Percentiles rank a stretch among this genome's conserved stretches.
Evolutionary conservation across 106 monocot genomes (phyloP).

Genomic region (Dendrobium huoshanense): DNA sequence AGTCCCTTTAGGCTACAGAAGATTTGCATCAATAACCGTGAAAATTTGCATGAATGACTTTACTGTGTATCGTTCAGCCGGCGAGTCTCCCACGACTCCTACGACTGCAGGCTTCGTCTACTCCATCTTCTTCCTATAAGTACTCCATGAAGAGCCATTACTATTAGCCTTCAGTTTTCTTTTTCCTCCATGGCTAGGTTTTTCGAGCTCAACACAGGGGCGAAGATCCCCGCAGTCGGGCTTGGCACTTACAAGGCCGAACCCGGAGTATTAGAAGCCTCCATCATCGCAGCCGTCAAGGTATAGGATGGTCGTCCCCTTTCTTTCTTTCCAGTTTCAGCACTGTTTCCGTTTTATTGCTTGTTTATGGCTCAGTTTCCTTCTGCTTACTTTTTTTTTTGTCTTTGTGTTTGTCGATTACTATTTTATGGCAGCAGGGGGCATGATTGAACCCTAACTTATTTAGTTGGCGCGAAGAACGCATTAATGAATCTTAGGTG

Average conservation of each 20-base stretch:
- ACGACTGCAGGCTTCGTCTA: too few species aligned
- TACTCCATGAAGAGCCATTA: background rate
- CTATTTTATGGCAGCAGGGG: background rate
- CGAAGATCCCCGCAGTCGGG: constrained; percentile 45
- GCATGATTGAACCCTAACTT: background rate
- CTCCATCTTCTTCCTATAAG: too few species aligned
- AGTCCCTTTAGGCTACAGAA: too few species aligned
- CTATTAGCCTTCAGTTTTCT: background rate
- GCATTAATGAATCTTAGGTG: too few species aligned
- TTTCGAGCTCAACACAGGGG: constrained; percentile 52
- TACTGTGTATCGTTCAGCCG: too few species aligned
- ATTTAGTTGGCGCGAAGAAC: too few species aligned
- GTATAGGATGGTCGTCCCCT: constrained; percentile 5
- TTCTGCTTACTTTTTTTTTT: background rate
- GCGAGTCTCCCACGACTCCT: too few species aligned
- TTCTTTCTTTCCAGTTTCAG: background rate
- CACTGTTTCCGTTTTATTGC: background rate
- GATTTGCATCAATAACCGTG: too few species aligned
- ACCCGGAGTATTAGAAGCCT: constrained; percentile 30
- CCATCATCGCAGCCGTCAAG: constrained; percentile 47
- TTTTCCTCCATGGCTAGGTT: constrained; percentile 6
- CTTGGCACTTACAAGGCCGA: constrained; percentile 54
- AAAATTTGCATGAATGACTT: too few species aligned
- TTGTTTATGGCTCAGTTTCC: background rate
- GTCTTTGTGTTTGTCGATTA: background rate